These are phyloP conservation scores for Sclerotinia borealis DNA, from an alignment of 2,329 filamentous ascomycete species.

Conservation along the genomic window DNA sequence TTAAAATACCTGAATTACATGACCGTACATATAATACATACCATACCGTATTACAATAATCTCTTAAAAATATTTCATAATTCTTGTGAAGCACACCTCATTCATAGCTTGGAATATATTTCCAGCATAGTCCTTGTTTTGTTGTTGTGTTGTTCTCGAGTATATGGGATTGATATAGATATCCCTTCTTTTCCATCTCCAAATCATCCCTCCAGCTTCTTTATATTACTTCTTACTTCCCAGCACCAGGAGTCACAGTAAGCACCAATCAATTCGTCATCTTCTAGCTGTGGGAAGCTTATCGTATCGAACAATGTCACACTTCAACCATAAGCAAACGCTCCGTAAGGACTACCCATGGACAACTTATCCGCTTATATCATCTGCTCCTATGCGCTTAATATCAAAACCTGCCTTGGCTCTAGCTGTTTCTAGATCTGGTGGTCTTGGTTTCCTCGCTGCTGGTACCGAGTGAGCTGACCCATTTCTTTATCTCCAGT, in stretches of 20 bases:
- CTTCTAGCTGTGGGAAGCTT: neutral
- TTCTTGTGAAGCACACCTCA: neutral
- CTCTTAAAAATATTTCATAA: neutral
- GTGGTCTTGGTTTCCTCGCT: slow-evolving; percentile 45
- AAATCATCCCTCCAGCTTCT: neutral
- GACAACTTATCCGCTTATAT: slow-evolving; percentile 39
- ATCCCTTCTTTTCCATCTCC: neutral
- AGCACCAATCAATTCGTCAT: neutral
- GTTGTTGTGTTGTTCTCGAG: neutral
- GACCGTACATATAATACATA: neutral
- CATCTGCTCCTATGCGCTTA: slow-evolving; percentile 62
- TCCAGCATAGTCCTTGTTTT: neutral
- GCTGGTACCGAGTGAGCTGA: slow-evolving; percentile 31
- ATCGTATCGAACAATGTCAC: slow-evolving; percentile 5
- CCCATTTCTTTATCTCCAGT: neutral
- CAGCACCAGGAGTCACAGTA: neutral
- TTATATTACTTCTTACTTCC: neutral
- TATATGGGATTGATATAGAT: neutral
- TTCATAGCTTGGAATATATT: neutral
- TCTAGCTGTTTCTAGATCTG: slow-evolving; percentile 51
- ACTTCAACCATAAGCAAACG: slow-evolving; percentile 3
- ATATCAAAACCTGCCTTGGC: slow-evolving; percentile 52
- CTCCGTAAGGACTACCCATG: slow-evolving; percentile 15
- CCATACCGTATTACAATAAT: neutral
- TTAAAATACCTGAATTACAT: too few species aligned